Evolutionary conservation across 306 rosid species (phyloP), one percentile per base, ranked within the genome.

Genomic region (Acacia acuminata): DNA sequence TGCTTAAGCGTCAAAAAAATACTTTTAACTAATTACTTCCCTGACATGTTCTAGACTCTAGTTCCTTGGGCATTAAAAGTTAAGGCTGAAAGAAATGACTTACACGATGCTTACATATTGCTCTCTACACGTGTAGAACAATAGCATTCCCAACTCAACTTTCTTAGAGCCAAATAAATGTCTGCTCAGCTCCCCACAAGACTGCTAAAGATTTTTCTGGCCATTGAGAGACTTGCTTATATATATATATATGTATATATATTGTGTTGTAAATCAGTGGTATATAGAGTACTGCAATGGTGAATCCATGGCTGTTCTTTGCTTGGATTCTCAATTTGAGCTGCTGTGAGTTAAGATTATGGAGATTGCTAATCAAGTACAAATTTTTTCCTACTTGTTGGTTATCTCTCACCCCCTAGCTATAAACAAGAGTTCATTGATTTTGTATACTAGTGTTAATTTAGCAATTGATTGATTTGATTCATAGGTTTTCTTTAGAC

Each of bases 251-350:
- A 25, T 56, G 68, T 42, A 2, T 44, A 77, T 79, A 30, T 30
- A 30, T 30, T 30, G 75, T 13, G 73, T 42, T 64, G 25, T 70
- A 77, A 65, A 24, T 65, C 73, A 77, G 64, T 47, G 64, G 47
- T 22, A 43, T 65, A 10, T 65, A 30, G 73, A 71, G 64, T 38
- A 24, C 17, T 22, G 38, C 55, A 22, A 58, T 32, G 64, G 61
- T 19, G 34, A 77, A 20, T 3, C 36, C 75, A 32, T 36, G 15
- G 24, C 55, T 25, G 36, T 71, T 30, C 32, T 30, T 24, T 51
- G 48, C 66, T 51, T 55, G 67, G 60, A 63, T 36, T 34, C 68
- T 17, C 7, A 27, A 13, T 56, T 75, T 34, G 40, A 75, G 38
- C 51, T 56, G 13, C 14, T 63, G 8, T 12, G 38, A 24, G 8